These are phyloP conservation scores for Lentinula novae-zelandiae DNA, from an alignment of 1,284 basidiomycete genomes.

Conservation along the genomic window DNA sequence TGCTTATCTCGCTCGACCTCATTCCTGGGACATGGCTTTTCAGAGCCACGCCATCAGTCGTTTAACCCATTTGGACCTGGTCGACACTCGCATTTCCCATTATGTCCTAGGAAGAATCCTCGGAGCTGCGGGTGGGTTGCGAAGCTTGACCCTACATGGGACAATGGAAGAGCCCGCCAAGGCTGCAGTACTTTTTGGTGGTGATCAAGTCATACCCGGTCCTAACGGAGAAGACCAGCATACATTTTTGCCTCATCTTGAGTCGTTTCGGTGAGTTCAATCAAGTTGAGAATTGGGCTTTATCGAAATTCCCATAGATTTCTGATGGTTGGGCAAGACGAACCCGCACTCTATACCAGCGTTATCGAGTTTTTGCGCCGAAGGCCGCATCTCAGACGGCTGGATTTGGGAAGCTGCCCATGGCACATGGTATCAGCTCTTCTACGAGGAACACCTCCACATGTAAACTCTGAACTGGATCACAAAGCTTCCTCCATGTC, in stretches of 20 bases:
- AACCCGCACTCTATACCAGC: constrained; percentile 45
- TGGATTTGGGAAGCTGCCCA: constrained; percentile 61
- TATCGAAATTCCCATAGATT: constrained; percentile 25
- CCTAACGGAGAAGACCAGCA: constrained; percentile 27
- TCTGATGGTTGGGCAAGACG: constrained; percentile 57
- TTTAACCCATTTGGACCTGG: constrained; percentile 63
- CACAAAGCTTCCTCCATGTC: neutral
- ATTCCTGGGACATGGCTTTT: constrained; percentile 64
- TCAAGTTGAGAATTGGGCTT: neutral
- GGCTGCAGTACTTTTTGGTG: constrained; percentile 58
- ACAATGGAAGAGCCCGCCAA: constrained; percentile 56
- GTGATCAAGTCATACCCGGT: constrained; percentile 55
- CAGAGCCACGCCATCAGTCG: constrained; percentile 56
- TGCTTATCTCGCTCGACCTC: constrained; percentile 57
- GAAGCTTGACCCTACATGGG: constrained; percentile 60
- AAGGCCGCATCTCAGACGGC: constrained; percentile 42
- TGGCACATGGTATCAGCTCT: constrained; percentile 54
- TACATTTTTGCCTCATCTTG: constrained; percentile 57
- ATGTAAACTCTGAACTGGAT: neutral
- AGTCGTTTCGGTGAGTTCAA: constrained; percentile 40
- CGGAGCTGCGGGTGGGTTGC: constrained; percentile 53
- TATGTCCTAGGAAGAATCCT: constrained; percentile 53
- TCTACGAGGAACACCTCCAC: constrained; percentile 22
- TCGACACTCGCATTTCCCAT: constrained; percentile 62
- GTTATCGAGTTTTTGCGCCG: constrained; percentile 51